Base-by-base conservation (phyloP, 768 basidiomycete genomes). In the Rhodotorula sphaerocarpa region DNA sequence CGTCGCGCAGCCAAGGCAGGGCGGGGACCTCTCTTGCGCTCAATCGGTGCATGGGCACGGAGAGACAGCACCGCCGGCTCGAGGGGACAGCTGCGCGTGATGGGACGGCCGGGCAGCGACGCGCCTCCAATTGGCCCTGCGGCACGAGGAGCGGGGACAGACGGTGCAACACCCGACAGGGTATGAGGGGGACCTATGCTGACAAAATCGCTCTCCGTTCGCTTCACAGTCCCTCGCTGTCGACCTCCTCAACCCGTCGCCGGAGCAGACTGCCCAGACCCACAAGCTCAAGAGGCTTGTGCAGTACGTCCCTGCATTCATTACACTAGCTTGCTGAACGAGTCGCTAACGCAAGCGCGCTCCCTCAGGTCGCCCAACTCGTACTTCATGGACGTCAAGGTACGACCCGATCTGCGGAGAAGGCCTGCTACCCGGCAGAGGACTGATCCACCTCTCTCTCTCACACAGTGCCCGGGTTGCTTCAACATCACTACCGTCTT, bases 361-460 rank as follows among this genome's bases (percentile, higher is more conserved):
- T 36, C 27, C 16, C 7, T 2, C 50, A 65, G 63, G 63, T 65
- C 86, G 56, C 95, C 95, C 70, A 90, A 96, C 80, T 97, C 93
- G 41, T 97, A 89, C 80, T 97, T 97, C 80, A 97, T 99, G 95
- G 95, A 99, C 74, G 92, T 97, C 73, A 99, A 97, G 79, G 89
- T 90, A 65, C 10, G 36, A 39, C 16, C 36, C 10, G 36, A 39
- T 39, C 36, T 7, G 43, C 43, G 43, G 43, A 23, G 20, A 20
- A 44, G 43, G 20, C 7, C 11, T 18, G 21, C 43, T 44, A 20
- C 12, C 36, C 10, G 36, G 36, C 36, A 16, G 36, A 39, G 7
- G 0, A 7, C 57, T 44, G 25, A 51, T 42, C 25, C 14, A 33
- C 12, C 36, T 28, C 18, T 27, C 11, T 6, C n/a, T 1, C 23